Evolutionary conservation across 768 basidiomycete genomes (phyloP).

Genomic region (Kwoniella pini): DNA sequence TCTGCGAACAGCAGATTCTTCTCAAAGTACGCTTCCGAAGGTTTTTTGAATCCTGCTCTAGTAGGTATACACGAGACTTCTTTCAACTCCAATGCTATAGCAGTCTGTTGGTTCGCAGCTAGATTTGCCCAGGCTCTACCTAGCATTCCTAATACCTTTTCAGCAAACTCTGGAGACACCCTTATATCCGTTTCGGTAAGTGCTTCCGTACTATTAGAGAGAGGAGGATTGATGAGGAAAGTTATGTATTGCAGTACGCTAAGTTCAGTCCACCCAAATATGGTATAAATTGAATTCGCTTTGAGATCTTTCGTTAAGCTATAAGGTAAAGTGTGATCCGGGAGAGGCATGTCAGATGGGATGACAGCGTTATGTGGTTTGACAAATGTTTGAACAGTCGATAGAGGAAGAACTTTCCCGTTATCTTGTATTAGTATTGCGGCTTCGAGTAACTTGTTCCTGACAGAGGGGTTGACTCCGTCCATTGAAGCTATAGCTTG

Average conservation of each 20-base stretch:
- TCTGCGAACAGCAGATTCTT: constrained; percentile 88
- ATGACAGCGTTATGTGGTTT: constrained; percentile 67
- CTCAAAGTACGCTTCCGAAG: constrained; percentile 75
- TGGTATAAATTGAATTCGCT: constrained; percentile 36
- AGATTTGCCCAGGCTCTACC: constrained; percentile 73
- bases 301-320: constrained; percentile 61
- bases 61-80: constrained; percentile 69
- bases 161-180: constrained; percentile 71
- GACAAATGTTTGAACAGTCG: constrained; percentile 70
- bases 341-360: constrained; percentile 73
- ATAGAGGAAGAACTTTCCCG: constrained; percentile 65
- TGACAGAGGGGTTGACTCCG: constrained; percentile 56
- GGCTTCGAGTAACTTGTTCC: constrained; percentile 67
- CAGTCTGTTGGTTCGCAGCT: constrained; percentile 58
- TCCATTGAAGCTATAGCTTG: constrained; percentile 57
- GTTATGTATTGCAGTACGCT: constrained; percentile 72
- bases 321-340: constrained; percentile 69
- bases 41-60: constrained; percentile 69
- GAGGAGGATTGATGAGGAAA: constrained; percentile 62
- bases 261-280: constrained; percentile 80
- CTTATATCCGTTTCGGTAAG: constrained; percentile 64
- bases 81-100: constrained; percentile 61
- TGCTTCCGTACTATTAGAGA: constrained; percentile 52
- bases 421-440: constrained; percentile 62
- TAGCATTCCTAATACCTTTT: constrained; percentile 69